Base-by-base conservation (phyloP, 495 filamentous ascomycete genomes). In the Podospora anserina region DNA sequence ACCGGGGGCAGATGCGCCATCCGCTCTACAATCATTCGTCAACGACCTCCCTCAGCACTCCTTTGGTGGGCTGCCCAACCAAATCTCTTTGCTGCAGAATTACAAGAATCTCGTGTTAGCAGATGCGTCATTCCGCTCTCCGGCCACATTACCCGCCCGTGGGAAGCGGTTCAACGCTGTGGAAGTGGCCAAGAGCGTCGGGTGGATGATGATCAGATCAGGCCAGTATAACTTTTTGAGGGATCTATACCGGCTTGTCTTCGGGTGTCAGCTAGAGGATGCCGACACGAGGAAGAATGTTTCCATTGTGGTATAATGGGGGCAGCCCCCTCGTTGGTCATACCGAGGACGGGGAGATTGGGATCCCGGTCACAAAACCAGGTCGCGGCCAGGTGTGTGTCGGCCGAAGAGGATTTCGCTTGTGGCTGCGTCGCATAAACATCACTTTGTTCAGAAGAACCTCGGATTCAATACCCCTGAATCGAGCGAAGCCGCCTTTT, bases 191-290 rank as follows among this genome's bases (percentile, higher is more conserved):
- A 88, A 88, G 73, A 91, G 89, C 60, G 89, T 95, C 16, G 81
- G 82, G 58, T 89, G 90, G 83, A 91, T 95, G 88, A 83, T 85
- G 59, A 64, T 76, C 27, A 74, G 77, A 19, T 79, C 80, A 0
- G 66, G 69, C 34, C 85, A 88, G 67, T 91, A 93, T 75, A 80
- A 80, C 20, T 96, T 92, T 85, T 78, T 96, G 69, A 83, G 85
- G 26, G 93, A 96, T 76, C 79, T 97, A 11, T 96, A 89, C 79
- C 84, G 87, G 60, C 81, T 93, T n/a, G 92, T 96, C 3, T 93
- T 94, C 78, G 92, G 93, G 0, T 92, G 92, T 74, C 87, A 89
- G 66, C 73, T 90, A 28, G 91, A 96, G 68, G 93, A 95, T 69
- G 88, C 87, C 0, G 87, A 87, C 61, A 73, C 77, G 19, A 78